Evolutionary conservation across 345 rosid genomes (phyloP), one percentile per base, ranked within the genome.

Genomic region (Durio zibethinus): DNA sequence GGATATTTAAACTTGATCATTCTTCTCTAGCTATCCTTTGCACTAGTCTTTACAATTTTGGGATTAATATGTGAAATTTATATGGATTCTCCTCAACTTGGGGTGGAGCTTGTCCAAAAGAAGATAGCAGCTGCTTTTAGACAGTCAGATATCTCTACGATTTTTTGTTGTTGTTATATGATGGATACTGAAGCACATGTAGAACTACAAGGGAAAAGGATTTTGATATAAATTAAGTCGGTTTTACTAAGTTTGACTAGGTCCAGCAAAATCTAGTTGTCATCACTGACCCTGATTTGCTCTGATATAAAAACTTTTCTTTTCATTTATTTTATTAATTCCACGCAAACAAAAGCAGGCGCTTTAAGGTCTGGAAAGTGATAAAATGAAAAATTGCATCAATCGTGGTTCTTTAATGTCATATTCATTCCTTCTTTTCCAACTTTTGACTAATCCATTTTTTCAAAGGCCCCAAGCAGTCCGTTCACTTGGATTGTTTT

Each of bases 61-160:
- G 3, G 20, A 70, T 35, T 52, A 47, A 63, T 18, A 25, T 5
- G 31, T 72, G 18, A 15, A 38, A 23, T 50, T 84, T 53, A 11
- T 65, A n/a, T 59, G 74, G 10, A 38, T n/a, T 90, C 97, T 56
- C 95, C 97, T 40, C 91, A 91, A 65, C 84, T 87, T 57, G 86
- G 91, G 73, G 93, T 89, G 77, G 93, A 91, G 79, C 85, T 86
- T 73, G 54, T 94, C 66, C 94, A 90, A 72, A 90, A 90, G 89
- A 93, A 89, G 92, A 84, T 93, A 80, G 87, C 90, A 0, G 86
- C 93, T 83, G 90, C 89, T 20, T 87, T 89, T 77, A 84, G 88
- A 75, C 80, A 87, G 82, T 83, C 66, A 79, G 27, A 29, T 11
- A 65, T 36, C 76, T 80, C 72, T 72, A 4, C n/a, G 11, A 72